Evolutionary conservation across 805 yeast species (phyloP).

Genomic region (Suhomyces kilbournensis): DNA sequence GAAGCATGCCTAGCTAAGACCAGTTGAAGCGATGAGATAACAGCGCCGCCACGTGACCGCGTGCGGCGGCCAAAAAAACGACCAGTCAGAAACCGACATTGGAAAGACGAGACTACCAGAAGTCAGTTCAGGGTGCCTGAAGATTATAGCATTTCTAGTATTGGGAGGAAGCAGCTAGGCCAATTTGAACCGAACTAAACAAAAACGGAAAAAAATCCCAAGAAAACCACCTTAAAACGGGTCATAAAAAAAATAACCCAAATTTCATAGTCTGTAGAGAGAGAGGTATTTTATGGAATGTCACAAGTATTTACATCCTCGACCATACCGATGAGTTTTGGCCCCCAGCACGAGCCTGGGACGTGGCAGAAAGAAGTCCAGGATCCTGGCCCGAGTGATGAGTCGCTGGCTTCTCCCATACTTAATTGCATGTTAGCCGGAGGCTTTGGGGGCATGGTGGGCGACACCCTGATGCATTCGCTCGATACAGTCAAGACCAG

Average conservation of each 20-base stretch:
- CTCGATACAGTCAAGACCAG: constrained; percentile 95
- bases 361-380: constrained; percentile 3
- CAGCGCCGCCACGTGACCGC: background rate
- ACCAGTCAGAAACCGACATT: background rate
- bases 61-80: background rate
- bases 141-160: background rate
- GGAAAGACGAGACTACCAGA: background rate
- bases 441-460: constrained; percentile 90
- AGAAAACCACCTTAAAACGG: background rate
- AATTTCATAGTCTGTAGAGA: background rate
- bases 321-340: constrained; percentile 35
- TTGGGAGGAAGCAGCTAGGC: background rate
- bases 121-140: background rate
- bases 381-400: constrained; percentile 1
- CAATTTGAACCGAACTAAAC: background rate
- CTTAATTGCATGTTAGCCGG: constrained; percentile 78
- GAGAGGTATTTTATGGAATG: constrained; percentile 12
- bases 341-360: constrained; percentile 20
- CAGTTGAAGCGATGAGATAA: background rate
- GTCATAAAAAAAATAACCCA: background rate
- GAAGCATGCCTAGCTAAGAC: background rate
- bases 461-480: constrained; percentile 93
- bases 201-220: background rate
- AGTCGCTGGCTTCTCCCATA: constrained; percentile 37
- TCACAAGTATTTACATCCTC: constrained; percentile 28